Base-by-base conservation (phyloP, 2,329 filamentous ascomycete species). In the Pyricularia sp. region DNA sequence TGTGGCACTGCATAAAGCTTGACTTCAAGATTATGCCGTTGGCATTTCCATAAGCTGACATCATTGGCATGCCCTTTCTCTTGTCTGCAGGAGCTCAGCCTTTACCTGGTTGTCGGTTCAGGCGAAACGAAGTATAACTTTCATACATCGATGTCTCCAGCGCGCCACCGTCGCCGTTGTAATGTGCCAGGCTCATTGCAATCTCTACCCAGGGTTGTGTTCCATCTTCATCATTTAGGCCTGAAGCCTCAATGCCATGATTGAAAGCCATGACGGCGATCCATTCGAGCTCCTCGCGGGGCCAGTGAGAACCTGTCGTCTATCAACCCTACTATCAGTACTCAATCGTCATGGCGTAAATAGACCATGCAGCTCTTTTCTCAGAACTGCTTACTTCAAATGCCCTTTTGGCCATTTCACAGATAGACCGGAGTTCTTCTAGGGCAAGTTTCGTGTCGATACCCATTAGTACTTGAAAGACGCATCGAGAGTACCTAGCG, bases 401-500 rank as follows among this genome's bases (percentile, higher is more conserved):
- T n/a, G 81, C 75, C 68, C 82, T 78, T 63, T 76, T 75, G 7
- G 83, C 82, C 64, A 87, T 78, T 1, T 73, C 73, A 1, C 80
- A 78, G 1, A 85, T 83, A 70, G 91, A 86, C n/a, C 86, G 81
- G 8, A 91, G 75, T 4, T 91, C 78, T 60, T 81, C 78, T 62
- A 88, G 77, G 10, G 84, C 83, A 19, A 86, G 74, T 0, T 74
- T 73, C 24, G 85, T 81, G 61, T 86, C 81, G 4, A 82, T 77
- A 1, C 82, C 77, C 0, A 92, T 75, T 0, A 88, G 82, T 0
- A 85, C 78, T 67, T 89, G 88, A 68, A 93, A 89, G 2, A 94
- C 79, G 69, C 89, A 92, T 1, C 90, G 84, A 60, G 93, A 83
- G 78, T 94, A 96, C 70, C 88, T 88, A 8, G 89, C 84, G 0